Evolutionary conservation across 768 basidiomycete species (phyloP), one percentile per base, ranked within the genome.

Genomic region (Boletus rubescentipes): DNA sequence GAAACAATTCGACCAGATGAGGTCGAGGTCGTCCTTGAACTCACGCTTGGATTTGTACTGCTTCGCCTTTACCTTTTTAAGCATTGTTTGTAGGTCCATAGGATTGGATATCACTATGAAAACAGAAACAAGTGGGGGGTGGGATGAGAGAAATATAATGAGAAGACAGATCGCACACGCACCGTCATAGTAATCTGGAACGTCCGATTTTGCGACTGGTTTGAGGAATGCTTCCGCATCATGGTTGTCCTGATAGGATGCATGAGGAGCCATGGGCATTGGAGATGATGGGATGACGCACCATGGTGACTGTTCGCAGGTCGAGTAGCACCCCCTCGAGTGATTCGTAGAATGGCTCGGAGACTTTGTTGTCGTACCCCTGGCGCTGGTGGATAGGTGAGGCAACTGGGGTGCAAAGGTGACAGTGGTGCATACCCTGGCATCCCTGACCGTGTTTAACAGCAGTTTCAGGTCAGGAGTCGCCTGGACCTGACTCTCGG

Each of bases 1-100:
- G 58, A 88, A 82, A 71, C 96, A 98, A 60, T 98, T 99, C 42
- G 85, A 84, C 97, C 97, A 99, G 61, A 99, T 98, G 57, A 98
- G 82, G 61, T 96, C 91, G 39, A 99, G 76, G 73, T 99, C 97
- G 54, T 91, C 87, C 58, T 88, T 87, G 72, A 99, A 98, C 63
- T 95, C 91, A 59, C 84, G 79, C 74, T 98, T 98, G 30, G 86
- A 91, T 73, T 95, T 94, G 81, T 97, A 98, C 44, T 84, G 80
- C 68, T 90, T 91, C 54, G 81, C 77, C 75, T 97, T 98, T 67
- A 98, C 89, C 73, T 95, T 95, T 80, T 86, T 93, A 47, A 87
- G 79, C 82, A 99, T 90, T 0, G 94, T 90, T 57, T 86, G 85
- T 40, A 98, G 78, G 75, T 99, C 97, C 97, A 99, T 99, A 5